Evolutionary conservation across 2,329 filamentous ascomycete species (phyloP), one percentile per base, ranked within the genome.

Genomic region (Ceratocystis huliohia): DNA sequence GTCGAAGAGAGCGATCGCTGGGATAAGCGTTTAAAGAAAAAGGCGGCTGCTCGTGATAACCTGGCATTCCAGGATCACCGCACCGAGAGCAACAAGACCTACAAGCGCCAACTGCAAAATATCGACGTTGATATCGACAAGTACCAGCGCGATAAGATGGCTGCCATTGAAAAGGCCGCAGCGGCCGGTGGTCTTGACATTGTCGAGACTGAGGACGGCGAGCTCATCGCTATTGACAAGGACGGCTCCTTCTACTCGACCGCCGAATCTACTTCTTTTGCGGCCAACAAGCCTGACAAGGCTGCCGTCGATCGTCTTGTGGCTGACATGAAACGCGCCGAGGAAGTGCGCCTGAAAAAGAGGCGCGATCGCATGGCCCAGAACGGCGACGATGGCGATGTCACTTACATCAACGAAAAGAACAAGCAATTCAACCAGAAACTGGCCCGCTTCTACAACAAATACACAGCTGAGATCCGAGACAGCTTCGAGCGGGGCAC

Each of bases 341-440:
- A 99, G 77, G 91, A 95, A 72, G 82, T 86, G 64, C 82, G 91
- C 64, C 74, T 96, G 73, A 95, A 92, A 82, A 95, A 95, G 80
- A 82, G 91, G 72, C 86, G 84, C 74, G 90, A 95, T 70, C 82
- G 91, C 65, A 85, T 88, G 74, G 84, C 84, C 13, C 84, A 86
- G 74, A 88, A 87, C 69, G 91, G 92, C 67, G 91, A 96, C 69
- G 89, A 92, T 61, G 88, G 85, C 33, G 94, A 99, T 76, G 89
- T 97, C 72, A 97, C 93, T 6, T 97, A 96, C 77, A 99, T 99
- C 83, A 99, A 99, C 78, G 91, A 96, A 78, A 96, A 99, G 87
- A 99, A 99, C 82, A 97, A 97, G 82, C 91, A 96, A 81, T 99
- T 99, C 80, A 99, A 99, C 84, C 87, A 96, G 79, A 97, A 99